Base-by-base conservation (phyloP, 2,329 filamentous ascomycete genomes). In the Phoma sp. region DNA sequence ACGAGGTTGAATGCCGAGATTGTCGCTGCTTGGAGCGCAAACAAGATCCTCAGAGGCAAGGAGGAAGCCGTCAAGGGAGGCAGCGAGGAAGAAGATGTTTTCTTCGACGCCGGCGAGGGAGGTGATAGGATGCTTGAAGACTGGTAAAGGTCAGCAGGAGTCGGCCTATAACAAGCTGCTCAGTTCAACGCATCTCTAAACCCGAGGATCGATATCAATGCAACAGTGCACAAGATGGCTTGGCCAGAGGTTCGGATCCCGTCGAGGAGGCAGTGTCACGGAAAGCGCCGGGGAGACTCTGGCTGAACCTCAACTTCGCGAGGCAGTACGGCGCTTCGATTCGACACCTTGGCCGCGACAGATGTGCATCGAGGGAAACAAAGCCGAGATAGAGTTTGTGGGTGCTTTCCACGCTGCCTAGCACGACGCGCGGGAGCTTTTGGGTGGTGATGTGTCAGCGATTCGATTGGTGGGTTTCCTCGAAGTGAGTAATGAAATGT, bases 1-100 rank as follows among this genome's bases (percentile, higher is more conserved):
- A 74, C 65, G 40, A 72, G 62, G 44, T 56, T 76, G 32, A 73
- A 76, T 51, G 74, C 76, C 4, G 75, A 77, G 67, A 75, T 72
- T 9, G 71, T 73, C 35, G 76, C 74, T 46, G 75, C 77, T 24
- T 74, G 68, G 65, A 58, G 59, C 41, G 73, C 70, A 15, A 55
- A 64, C 6, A 44, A 39, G 47, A 61, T 73, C 25, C 45, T 74
- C 29, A 67, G 70, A 50, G 44, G 17, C 15, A 37, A 6, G 12
- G 47, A 25, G 17, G 43, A 49, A 21, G 41, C 32, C 12, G 25
- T 12, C 10, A 47, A 50, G 37, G 44, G 49, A 8, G 52, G 52
- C 19, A 48, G 25, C 21, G 63, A 56, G 3, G 62, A 46, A 1
- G 57, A 63, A 22, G 61, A 55, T 5, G 27, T 38, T 19, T 51